Conservation (phyloP, 495 filamentous ascomycete genomes). For the Aspergillus steynii region DNA sequence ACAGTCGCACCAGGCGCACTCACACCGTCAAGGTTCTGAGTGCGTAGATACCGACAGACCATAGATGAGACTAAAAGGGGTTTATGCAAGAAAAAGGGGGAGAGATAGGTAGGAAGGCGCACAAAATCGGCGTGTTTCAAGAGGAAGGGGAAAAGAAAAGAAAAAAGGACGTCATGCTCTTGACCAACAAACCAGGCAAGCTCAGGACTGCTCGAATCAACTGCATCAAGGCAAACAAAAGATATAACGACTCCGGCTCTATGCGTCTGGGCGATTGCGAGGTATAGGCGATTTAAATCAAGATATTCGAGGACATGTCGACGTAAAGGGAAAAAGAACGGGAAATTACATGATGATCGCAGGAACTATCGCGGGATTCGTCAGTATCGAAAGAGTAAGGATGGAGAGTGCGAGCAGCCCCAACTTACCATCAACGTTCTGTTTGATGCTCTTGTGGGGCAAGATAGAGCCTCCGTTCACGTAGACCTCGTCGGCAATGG, state of each 20-base stretch:
- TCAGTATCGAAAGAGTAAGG: constrained; percentile 1
- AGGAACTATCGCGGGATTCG: constrained; percentile 51
- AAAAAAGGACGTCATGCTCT: constrained; percentile 8
- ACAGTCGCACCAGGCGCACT: constrained; percentile 11
- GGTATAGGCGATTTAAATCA: constrained; percentile 16
- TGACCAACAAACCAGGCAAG: constrained; percentile 9
- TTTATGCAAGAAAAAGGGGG: constrained; percentile 20
- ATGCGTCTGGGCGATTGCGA: constrained; percentile 39
- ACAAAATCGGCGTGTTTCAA: constrained; percentile 10
- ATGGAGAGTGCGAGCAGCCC: not conserved
- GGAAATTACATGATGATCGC: constrained; percentile 80
- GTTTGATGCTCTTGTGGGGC: constrained; percentile 99
- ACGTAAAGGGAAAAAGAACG: constrained; percentile 27
- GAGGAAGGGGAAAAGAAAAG: not conserved
- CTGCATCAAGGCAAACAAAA: constrained; percentile 27
- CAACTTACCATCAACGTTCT: constrained; percentile 84
- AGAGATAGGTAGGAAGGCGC: constrained; percentile 20
- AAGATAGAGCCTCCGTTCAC: constrained; percentile 97
- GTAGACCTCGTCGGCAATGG: constrained; percentile 97
- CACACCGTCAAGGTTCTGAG: constrained; percentile 30
- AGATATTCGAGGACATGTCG: constrained; percentile 35
- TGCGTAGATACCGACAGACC: constrained; percentile 7
- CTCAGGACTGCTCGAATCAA: constrained; percentile 21
- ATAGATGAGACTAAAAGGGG: constrained; percentile 13
- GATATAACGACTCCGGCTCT: constrained; percentile 43